Evolutionary conservation across 2,329 filamentous ascomycete genomes (phyloP).

Genomic region (Teratosphaeria epicoccoides): DNA sequence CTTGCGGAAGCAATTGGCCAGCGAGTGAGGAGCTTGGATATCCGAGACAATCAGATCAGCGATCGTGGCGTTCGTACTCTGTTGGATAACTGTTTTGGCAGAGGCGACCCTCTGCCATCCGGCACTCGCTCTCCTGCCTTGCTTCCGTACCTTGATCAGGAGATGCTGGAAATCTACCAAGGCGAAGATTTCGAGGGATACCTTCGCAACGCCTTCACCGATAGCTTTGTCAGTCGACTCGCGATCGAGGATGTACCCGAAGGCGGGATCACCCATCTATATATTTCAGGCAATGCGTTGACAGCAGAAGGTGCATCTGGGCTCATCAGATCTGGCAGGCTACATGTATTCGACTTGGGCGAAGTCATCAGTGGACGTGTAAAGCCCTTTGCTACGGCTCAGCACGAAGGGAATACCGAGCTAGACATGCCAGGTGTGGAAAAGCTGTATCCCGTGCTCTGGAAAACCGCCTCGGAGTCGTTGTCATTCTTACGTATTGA

Average conservation of each 20-base stretch:
- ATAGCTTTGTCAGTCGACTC: constrained; percentile 41
- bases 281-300: constrained; percentile 45
- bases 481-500: constrained; percentile 47
- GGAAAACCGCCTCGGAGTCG: constrained; percentile 35
- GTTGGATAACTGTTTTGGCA: constrained; percentile 40
- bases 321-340: constrained; percentile 39
- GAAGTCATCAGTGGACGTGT: constrained; percentile 30
- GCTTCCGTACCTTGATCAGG: constrained; percentile 28
- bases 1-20: constrained; percentile 42
- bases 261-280: constrained; percentile 49
- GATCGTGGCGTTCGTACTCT: constrained; percentile 44
- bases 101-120: not conserved
- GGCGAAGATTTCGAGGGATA: constrained; percentile 43
- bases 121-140: constrained; percentile 16
- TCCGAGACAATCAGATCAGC: constrained; percentile 48
- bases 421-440: constrained; percentile 39
- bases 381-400: constrained; percentile 17
- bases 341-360: constrained; percentile 48
- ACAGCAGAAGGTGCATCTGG: constrained; percentile 46
- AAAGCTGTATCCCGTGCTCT: constrained; percentile 44
- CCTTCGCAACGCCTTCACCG: constrained; percentile 39
- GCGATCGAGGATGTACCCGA: constrained; percentile 46
- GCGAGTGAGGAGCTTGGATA: constrained; percentile 45
- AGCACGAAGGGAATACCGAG: constrained; percentile 10
- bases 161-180: constrained; percentile 30